Percentiles rank a stretch among this genome's conserved stretches.
phyloP scores from a whole-genome alignment of 306 rosid species.

The Vachellia pachyceras region DNA sequence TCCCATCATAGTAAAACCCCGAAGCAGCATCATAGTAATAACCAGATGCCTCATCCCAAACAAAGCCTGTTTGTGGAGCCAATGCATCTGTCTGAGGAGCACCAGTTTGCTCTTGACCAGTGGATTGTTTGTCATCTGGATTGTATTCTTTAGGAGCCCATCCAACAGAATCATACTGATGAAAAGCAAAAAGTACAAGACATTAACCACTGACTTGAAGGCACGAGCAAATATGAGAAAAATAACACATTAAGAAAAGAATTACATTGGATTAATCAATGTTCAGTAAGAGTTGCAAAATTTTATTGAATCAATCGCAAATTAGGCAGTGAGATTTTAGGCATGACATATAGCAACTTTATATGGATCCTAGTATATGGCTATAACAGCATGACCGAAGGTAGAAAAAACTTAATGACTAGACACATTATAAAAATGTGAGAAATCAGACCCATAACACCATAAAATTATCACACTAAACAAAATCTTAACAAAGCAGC shows the following conservation, averaged over 20 bases:
- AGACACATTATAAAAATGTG: neutral
- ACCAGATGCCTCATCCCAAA: slow-evolving; percentile 98
- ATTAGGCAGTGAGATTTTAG: neutral
- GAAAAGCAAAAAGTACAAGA: slow-evolving; percentile 14
- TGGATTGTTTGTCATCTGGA: slow-evolving; percentile 78
- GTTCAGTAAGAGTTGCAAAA: slow-evolving; percentile 33
- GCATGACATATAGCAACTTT: neutral
- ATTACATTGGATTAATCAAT: neutral
- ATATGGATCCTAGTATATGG: neutral
- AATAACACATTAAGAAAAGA: neutral
- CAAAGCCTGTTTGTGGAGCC: slow-evolving; percentile 95
- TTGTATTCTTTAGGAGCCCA: slow-evolving; percentile 99
- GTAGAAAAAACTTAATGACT: neutral
- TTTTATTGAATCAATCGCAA: neutral
- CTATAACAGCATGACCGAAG: neutral
- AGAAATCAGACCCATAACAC: neutral
- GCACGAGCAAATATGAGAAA: slow-evolving; percentile 9
- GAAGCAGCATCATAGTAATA: slow-evolving; percentile 98
- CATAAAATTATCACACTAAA: neutral
- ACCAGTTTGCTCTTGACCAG: slow-evolving; percentile 61
- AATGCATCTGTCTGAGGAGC: slow-evolving; percentile 50
- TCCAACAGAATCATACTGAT: slow-evolving; percentile 93
- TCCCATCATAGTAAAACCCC: slow-evolving; percentile 97
- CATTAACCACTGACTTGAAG: slow-evolving; percentile 11
- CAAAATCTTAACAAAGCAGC: neutral